Base-by-base conservation (phyloP, 441 rosid species). In the Jatropha multifida region DNA sequence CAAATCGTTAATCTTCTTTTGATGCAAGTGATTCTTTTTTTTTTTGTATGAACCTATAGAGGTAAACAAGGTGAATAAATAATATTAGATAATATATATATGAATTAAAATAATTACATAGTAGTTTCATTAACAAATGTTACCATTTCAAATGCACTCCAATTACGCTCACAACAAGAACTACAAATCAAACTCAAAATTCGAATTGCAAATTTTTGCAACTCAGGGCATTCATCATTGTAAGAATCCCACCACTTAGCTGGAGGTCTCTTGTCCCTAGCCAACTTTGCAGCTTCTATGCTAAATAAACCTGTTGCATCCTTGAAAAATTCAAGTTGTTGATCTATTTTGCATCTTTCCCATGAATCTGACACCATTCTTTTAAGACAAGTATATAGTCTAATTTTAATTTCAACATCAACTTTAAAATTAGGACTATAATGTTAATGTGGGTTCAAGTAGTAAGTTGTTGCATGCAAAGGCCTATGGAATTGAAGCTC, bases 121-220 rank as follows among this genome's bases (percentile, higher is more conserved):
- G 32, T 32, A 32, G 32, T 32, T 32, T 32, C 32, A 8, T 15
- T 4, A 52, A 15, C 14, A 3, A 52, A 8, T 9, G n/a, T n/a
- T 65, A 74, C 18, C 56, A 13, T 74, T 20, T 65, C 32, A 65
- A 54, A 74, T 1, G 14, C 49, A 37, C 55, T 74, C 56, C 18
- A 65, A 14, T 74, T 54, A 0, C 15, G 20, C 9, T 74, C 42
- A 15, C 46, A 40, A 5, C 70, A 27, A 10, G 68, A 46, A 5
- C 58, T 12, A 66, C 73, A 69, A 40, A 81, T 77, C 62, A 67
- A 80, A 38, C 78, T 81, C n/a, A 75, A 18, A 44, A 78, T 52
- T 52, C 61, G 15, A 13, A 76, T 65, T 12, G 70, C 71, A 72
- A 78, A 78, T 20, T 46, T 78, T 56, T 76, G 49, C 59, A 76